Conservation (phyloP, 331 rosid species). For the Quercus lobata region DNA sequence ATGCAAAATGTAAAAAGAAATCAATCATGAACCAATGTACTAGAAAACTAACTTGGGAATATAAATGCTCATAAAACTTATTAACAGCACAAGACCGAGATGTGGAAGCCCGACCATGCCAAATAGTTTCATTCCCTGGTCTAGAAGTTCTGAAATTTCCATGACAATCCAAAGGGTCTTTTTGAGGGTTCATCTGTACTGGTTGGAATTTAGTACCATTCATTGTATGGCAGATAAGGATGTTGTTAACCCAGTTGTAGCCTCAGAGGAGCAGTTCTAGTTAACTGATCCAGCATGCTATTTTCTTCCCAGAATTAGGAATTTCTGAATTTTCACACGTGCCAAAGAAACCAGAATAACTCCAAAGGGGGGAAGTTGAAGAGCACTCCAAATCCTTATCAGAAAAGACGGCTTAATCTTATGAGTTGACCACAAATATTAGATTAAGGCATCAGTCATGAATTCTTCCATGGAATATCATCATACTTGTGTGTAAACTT, state of each 20-base stretch:
- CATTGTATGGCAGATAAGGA: constrained; percentile 59
- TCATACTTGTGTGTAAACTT: not conserved
- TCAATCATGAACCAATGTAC: not conserved
- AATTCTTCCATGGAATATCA: constrained; percentile 1
- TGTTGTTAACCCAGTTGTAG: constrained; percentile 50
- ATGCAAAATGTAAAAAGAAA: not conserved
- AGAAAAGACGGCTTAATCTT: constrained; percentile 2
- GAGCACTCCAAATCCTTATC: constrained; percentile 72
- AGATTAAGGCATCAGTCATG: not conserved
- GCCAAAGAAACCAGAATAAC: constrained; percentile 62
- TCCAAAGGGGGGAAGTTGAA: constrained; percentile 71
- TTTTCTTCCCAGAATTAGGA: constrained; percentile 60
- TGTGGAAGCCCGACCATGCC: constrained; percentile 62
- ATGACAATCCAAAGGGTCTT: constrained; percentile 54
- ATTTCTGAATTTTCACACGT: constrained; percentile 47
- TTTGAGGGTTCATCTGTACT: constrained; percentile 43
- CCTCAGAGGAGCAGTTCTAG: constrained; percentile 43
- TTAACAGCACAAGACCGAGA: constrained; percentile 60
- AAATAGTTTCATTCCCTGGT: constrained; percentile 38
- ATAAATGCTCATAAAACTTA: constrained; percentile 56
- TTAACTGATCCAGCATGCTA: constrained; percentile 39
- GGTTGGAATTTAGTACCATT: constrained; percentile 48
- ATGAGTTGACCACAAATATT: not conserved
- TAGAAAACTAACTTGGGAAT: constrained; percentile 43
- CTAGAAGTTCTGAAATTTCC: constrained; percentile 51